Evolutionary conservation across 352 stramenopile genomes (phyloP).

Genomic region (Saprolegnia diclina): DNA sequence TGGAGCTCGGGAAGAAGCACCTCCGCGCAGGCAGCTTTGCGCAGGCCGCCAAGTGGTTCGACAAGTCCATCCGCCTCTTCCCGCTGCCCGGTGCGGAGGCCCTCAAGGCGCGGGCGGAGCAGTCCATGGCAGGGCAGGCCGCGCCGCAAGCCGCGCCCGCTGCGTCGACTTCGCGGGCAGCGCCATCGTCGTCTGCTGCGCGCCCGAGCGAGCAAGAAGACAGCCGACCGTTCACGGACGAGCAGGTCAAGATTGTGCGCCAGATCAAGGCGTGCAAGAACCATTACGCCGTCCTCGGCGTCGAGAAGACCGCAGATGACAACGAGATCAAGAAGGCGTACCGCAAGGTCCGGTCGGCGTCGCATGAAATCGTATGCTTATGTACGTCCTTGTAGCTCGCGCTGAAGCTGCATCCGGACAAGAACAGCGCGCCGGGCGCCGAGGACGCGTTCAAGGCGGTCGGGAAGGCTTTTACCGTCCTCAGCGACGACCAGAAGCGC

Average conservation of each 20-base stretch:
- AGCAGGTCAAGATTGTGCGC: slow-evolving; percentile 79
- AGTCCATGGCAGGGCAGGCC: slow-evolving; percentile 29
- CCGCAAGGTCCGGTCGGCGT: slow-evolving; percentile 52
- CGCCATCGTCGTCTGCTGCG: slow-evolving; percentile 18
- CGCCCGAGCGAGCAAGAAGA: slow-evolving; percentile 34
- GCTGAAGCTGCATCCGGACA: slow-evolving; percentile 87
- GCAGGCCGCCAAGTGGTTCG: slow-evolving; percentile 90
- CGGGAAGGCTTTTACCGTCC: slow-evolving; percentile 89
- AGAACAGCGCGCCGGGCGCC: slow-evolving; percentile 94
- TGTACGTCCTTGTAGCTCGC: slow-evolving; percentile 54
- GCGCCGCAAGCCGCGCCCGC: not conserved
- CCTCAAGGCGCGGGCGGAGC: slow-evolving; percentile 62
- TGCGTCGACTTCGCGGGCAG: slow-evolving; percentile 15
- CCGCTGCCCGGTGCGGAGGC: slow-evolving; percentile 78
- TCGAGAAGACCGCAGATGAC: slow-evolving; percentile 64
- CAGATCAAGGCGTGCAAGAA: slow-evolving; percentile 85
- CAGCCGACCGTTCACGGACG: slow-evolving; percentile 47
- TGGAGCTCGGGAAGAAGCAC: slow-evolving; percentile 85
- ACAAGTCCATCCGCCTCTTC: slow-evolving; percentile 88
- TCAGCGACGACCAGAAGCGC: slow-evolving; percentile 86
- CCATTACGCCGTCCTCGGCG: slow-evolving; percentile 84
- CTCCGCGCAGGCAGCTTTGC: slow-evolving; percentile 76
- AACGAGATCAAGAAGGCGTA: slow-evolving; percentile 90
- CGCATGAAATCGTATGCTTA: not conserved
- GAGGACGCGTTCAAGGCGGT: slow-evolving; percentile 98